phyloP scores from a whole-genome alignment of 2,329 filamentous ascomycete genomes.

The Colletotrichum sp. region DNA sequence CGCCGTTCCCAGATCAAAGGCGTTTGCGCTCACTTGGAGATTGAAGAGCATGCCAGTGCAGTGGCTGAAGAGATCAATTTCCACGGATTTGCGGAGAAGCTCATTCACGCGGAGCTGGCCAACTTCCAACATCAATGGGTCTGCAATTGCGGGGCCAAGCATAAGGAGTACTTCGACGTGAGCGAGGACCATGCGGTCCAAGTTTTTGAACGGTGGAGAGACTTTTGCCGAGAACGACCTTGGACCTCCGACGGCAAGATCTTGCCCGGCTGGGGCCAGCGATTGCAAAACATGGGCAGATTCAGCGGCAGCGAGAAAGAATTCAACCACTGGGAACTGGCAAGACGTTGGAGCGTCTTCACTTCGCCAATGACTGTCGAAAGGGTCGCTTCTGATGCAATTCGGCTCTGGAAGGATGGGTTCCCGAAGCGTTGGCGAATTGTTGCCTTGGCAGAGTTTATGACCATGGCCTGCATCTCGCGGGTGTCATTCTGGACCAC shows the following conservation, averaged over 20 bases:
- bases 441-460: background rate
- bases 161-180: constrained; percentile 1
- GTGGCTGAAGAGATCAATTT: background rate
- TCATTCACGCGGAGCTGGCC: background rate
- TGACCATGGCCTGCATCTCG: background rate
- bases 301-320: background rate
- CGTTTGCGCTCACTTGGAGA: background rate
- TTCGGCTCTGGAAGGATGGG: background rate
- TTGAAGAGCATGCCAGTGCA: background rate
- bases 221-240: background rate
- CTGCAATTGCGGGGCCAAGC: background rate
- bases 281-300: background rate
- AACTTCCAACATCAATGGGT: background rate
- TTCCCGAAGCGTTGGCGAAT: background rate
- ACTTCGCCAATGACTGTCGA: background rate
- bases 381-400: background rate
- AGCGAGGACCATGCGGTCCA: background rate
- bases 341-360: background rate
- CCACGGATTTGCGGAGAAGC: background rate
- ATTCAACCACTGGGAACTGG: background rate
- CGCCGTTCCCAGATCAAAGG: background rate
- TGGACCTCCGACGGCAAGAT: background rate
- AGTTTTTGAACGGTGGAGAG: background rate
- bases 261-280: background rate
- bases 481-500: background rate